Base-by-base conservation (phyloP, 768 basidiomycete genomes). In the Mycena alexandri region DNA sequence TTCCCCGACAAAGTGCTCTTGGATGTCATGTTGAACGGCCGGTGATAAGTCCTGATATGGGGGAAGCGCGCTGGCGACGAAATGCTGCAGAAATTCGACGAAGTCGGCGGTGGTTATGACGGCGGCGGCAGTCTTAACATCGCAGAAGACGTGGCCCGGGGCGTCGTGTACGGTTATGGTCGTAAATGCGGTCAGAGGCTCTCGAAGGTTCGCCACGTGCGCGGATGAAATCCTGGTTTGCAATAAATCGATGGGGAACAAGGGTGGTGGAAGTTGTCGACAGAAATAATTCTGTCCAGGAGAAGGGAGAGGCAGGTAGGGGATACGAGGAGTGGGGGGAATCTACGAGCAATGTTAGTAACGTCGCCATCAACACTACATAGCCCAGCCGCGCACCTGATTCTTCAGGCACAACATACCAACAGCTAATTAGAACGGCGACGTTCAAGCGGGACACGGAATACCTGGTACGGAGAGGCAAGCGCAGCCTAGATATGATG, bases 181-280 rank as follows among this genome's bases (percentile, higher is more conserved):
- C 34, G 65, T 67, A 38, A 48, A 57, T 0, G 59, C n/a, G 0
- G 54, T 46, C 21, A 67, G 22, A 12, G 12, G 6, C 6, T 56
- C 59, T 10, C 22, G 48, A 19, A 67, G 46, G 21, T 8, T 47
- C 3, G 10, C 29, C 12, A 19, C n/a, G 1, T 56, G 60, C 2
- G 19, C 16, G 10, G 53, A 16, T 25, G 54, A 56, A 2, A 61
- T 25, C 2, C 41, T 47, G 21, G 24, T 1, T 11, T 38, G 43
- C 4, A 34, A 47, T 1, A 67, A 19, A 13, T 56, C 38, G 65
- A 67, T 67, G 14, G 65, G 65, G 19, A 61, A 67, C 12, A 67
- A 38, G 46, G 21, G 11, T 13, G 21, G 11, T 13, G 52, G 53
- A 1, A 47, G 50, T 14, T n/a, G 46, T 0, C 44, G 22, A 29